phyloP scores from a whole-genome alignment of 1,284 basidiomycete species.

The Apiotrichum gracile region DNA sequence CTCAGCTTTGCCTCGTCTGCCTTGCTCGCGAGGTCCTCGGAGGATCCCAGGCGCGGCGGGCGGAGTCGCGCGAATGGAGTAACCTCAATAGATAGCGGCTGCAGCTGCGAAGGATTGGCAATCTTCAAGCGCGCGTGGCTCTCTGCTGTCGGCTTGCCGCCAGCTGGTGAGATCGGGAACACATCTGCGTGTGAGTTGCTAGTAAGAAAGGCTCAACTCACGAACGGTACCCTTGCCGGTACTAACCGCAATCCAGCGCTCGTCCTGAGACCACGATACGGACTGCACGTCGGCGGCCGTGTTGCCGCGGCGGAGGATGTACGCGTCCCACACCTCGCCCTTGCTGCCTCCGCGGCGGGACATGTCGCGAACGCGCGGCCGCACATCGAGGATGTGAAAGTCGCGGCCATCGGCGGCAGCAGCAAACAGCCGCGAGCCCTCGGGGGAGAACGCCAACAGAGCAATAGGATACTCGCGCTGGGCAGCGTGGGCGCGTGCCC shows the following conservation, averaged over 20 bases:
- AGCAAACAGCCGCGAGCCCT: conserved; percentile 58
- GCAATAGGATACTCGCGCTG: conserved; percentile 50
- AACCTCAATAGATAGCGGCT: conserved; percentile 55
- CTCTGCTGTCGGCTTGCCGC: conserved; percentile 59
- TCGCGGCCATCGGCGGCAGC: conserved; percentile 59
- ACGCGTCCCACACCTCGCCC: conserved; percentile 57
- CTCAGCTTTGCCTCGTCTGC: background rate
- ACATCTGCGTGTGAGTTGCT: conserved; percentile 53
- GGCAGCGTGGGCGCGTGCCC: background rate
- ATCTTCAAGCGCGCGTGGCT: conserved; percentile 61
- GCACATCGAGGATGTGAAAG: conserved; percentile 55
- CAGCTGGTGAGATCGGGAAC: conserved; percentile 69
- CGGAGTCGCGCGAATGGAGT: conserved; percentile 56
- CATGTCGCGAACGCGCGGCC: conserved; percentile 15
- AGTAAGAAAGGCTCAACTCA: conserved; percentile 22
- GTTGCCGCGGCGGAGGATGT: conserved; percentile 63
- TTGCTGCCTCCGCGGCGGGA: conserved; percentile 8
- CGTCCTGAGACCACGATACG: conserved; percentile 55
- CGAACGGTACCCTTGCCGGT: conserved; percentile 51
- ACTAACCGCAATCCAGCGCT: conserved; percentile 64
- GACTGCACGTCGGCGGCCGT: conserved; percentile 61
- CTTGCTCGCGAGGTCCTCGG: background rate
- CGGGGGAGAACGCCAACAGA: conserved; percentile 55
- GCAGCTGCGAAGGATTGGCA: conserved; percentile 54
- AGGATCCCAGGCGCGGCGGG: background rate